Base-by-base conservation (phyloP, 2,329 filamentous ascomycete species). In the Lecanicillium sp. region DNA sequence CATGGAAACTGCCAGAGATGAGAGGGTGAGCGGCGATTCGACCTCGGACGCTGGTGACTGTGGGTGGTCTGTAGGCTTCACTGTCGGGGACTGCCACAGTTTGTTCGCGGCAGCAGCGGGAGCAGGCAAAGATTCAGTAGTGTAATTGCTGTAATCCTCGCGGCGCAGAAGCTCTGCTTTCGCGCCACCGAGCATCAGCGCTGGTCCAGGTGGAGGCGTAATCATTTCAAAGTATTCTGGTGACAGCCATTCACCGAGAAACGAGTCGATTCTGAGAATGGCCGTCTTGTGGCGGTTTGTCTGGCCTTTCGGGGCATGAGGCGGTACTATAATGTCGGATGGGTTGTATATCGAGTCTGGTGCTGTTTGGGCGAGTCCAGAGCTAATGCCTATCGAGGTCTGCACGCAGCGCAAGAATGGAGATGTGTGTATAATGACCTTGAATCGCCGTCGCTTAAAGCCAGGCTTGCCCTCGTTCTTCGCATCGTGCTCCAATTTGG, bases 151-250 rank as follows among this genome's bases (percentile, higher is more conserved):
- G 46, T 80, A 77, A 50, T 92, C 83, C 40, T 85, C 85, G 32
- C 82, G 75, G 38, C 83, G 77, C 33, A 95, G 68, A 4, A 98
- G 67, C 51, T 94, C 86, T 17, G 85, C 85, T 60, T 95, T 96
- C 20, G 92, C 90, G 29, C 78, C 78, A 18, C 85, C 84, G 3
- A 96, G 70, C 86, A 98, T 94, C 63, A 92, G 75, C 4, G 82
- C 76, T 3, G 87, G 90, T 31, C 79, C 78, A 0, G 92, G 92
- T 9, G 92, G 92, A 3, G 88, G 85, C 0, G 85, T 90, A 47
- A 95, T 95, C 37, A 84, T 74, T 45, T 95, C 88, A 53, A 90
- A 98, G 59, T 98, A 98, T 54, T 89, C 83, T 1, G 88, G 86
- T 2, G 84, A 85, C 20, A 96, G 71, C 92, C 92, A 98, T 68